These are phyloP conservation scores for Termitomyces sp. DNA, from an alignment of 768 basidiomycete genomes.

Conservation along the genomic window DNA sequence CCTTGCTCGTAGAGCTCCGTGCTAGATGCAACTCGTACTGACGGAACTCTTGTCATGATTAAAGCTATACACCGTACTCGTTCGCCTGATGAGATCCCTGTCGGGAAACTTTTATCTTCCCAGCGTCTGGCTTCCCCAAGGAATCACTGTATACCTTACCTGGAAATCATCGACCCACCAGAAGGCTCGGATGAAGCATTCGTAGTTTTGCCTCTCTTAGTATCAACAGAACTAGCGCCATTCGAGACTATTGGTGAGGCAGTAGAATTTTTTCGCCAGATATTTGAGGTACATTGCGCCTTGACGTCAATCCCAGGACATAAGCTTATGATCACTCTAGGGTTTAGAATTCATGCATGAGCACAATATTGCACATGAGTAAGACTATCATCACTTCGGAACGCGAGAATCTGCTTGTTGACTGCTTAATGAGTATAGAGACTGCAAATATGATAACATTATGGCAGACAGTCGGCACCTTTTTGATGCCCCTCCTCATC, in stretches of 20 bases:
- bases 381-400: not conserved
- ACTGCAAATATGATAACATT: constrained; percentile 17
- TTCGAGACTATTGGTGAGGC: constrained; percentile 4
- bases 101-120: constrained; percentile 1
- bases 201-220: constrained; percentile 3
- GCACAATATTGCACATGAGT: constrained; percentile 32
- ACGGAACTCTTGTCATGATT: constrained; percentile 2
- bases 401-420: not conserved
- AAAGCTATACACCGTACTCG: not conserved
- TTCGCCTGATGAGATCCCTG: not conserved
- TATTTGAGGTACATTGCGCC: constrained; percentile 20
- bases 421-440: constrained; percentile 3
- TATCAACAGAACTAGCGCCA: not conserved
- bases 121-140: constrained; percentile 6
- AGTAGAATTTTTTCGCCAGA: constrained; percentile 3
- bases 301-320: not conserved
- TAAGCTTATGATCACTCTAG: constrained; percentile 11
- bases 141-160: constrained; percentile 33
- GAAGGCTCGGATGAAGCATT: constrained; percentile 13
- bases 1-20: not conserved
- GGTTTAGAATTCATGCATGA: constrained; percentile 34
- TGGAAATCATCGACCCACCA: constrained; percentile 16
- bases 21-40: not conserved
- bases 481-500: constrained; percentile 14
- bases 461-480: constrained; percentile 15